These are phyloP conservation scores for Achlya hypogyna DNA, from an alignment of 352 stramenopile species.

Conservation along the genomic window DNA sequence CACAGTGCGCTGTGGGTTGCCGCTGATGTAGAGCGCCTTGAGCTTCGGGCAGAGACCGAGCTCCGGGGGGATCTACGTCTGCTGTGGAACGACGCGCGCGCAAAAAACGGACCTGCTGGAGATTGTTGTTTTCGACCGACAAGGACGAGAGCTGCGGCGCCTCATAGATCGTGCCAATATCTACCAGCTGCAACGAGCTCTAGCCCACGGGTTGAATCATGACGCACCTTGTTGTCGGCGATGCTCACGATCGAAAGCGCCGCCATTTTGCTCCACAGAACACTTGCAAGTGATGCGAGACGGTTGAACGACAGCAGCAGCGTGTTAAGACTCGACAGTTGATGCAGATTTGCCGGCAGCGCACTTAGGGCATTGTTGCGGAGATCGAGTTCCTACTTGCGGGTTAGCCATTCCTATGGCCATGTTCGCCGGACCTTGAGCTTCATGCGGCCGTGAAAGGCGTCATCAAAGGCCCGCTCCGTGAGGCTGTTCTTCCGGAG, in stretches of 20 bases:
- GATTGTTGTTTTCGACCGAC: constrained; percentile 80
- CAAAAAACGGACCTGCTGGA: constrained; percentile 30
- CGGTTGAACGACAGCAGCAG: constrained; percentile 62
- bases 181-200: constrained; percentile 33
- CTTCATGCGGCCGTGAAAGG: constrained; percentile 28
- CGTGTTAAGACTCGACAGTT: constrained; percentile 41
- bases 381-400: constrained; percentile 54
- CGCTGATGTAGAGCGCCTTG: constrained; percentile 70
- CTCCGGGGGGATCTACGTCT: constrained; percentile 33
- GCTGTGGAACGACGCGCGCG: background rate
- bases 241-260: constrained; percentile 51
- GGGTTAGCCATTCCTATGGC: background rate
- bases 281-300: constrained; percentile 55
- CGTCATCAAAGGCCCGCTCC: constrained; percentile 31
- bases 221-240: constrained; percentile 54
- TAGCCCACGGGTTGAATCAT: too few relatives aligned
- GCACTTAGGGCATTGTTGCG: constrained; percentile 48
- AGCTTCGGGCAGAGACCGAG: constrained; percentile 55
- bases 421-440: constrained; percentile 25
- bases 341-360: constrained; percentile 32
- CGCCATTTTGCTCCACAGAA: constrained; percentile 40
- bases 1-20: constrained; percentile 77
- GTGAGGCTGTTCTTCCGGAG: constrained; percentile 69
- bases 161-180: constrained; percentile 56
- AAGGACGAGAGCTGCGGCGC: constrained; percentile 48